Evolutionary conservation across 768 basidiomycete genomes (phyloP), one percentile per base, ranked within the genome.

Genomic region (Psilocybe sp.): DNA sequence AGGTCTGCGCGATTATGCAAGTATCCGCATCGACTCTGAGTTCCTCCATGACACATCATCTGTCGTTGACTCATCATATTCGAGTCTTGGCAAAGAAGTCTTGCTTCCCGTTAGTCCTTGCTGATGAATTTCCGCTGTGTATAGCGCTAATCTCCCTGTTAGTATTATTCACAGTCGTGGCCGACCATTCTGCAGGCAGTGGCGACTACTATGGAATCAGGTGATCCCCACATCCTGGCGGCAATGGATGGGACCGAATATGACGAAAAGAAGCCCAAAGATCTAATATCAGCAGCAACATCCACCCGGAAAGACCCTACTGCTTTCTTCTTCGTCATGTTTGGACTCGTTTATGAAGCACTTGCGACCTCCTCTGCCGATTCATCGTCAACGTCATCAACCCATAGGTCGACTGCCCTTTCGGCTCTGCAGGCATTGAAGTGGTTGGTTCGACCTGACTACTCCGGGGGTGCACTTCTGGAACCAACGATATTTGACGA

Each of bases 321-420:
- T 0, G 76, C 83, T 10, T 84, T 91, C 68, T 99, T 98, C 71
- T 93, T 86, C 69, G 79, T 91, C 10, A 63, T 97, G 4, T 98
- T 96, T 62, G 95, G 96, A 10, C 79, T 98, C n/a, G 85, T 96
- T 0, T 99, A 89, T 57, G 96, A 98, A 63, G 85, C 90, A 0
- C 71, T 98, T 6, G 81, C 81, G 0, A 75, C 79, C 0, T 79
- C 87, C 3, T 81, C 86, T 1, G 69, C 84, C 0, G 81, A 90
- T 47, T 72, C 81, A 0, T 76, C 78, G 4, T 65, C 73, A 1
- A 56, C 68, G 0, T 64, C 71, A 5, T 62, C 73, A 10, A 57
- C 70, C 9, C 78, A 77, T 5, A 71, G 75, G 42, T 67, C 71
- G 1, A 70, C 81, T 6, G 71, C 84, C 9, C 64, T 81, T 1